Percentiles rank a stretch among this genome's conserved stretches.
Conservation (phyloP, 352 stramenopile genomes). For the Globisporangium perplexum region DNA sequence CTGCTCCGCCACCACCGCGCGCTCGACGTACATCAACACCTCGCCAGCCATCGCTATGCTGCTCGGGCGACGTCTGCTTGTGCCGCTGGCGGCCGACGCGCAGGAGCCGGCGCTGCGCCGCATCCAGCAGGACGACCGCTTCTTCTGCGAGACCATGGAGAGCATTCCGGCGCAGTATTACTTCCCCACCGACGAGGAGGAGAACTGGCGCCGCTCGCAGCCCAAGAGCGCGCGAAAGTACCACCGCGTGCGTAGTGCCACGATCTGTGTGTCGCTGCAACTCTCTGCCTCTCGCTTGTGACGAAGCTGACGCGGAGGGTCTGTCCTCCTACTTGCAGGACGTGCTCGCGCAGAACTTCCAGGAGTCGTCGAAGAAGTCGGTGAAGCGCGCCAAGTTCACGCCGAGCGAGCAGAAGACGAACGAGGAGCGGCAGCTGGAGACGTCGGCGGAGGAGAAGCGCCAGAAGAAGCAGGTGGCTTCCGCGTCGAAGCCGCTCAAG, state of each 20-base stretch:
- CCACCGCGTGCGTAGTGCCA: constrained; percentile 39
- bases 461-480: constrained; percentile 28
- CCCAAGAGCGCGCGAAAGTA: constrained; percentile 63
- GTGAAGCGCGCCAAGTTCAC: constrained; percentile 74
- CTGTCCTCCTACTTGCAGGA: constrained; percentile 19
- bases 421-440: constrained; percentile 48
- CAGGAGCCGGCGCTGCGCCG: constrained; percentile 16
- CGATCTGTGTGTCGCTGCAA: not conserved
- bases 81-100: constrained; percentile 14
- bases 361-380: constrained; percentile 52
- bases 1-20: not conserved
- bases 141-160: constrained; percentile 76
- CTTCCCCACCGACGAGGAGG: constrained; percentile 70
- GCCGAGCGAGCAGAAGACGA: constrained; percentile 53
- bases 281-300: not conserved
- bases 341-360: constrained; percentile 44
- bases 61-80: constrained; percentile 49
- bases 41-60: constrained; percentile 22
- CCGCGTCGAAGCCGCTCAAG: constrained; percentile 18
- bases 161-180: constrained; percentile 71
- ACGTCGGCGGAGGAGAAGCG: constrained; percentile 42
- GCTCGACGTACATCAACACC: too few relatives aligned
- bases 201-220: constrained; percentile 66
- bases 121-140: constrained; percentile 45
- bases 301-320: not conserved